Conservation (phyloP, 805 yeast species). For the Candida nitratophila region DNA sequence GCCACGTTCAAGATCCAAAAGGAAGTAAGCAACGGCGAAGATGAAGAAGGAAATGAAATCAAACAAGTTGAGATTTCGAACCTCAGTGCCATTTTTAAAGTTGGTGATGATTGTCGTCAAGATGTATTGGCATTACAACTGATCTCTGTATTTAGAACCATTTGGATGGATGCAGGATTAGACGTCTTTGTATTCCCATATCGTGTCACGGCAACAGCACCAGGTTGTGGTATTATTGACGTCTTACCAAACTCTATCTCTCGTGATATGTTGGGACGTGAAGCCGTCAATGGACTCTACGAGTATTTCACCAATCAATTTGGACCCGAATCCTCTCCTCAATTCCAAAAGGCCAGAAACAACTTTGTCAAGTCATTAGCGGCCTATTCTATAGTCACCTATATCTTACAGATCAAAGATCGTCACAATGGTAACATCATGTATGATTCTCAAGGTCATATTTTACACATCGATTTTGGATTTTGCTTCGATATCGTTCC, state of each 20-base stretch:
- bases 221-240: slow-evolving; percentile 98
- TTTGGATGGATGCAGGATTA: slow-evolving; percentile 82
- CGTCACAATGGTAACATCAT: slow-evolving; percentile 97
- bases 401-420: slow-evolving; percentile 88
- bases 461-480: slow-evolving; percentile 95
- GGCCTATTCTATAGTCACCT: slow-evolving; percentile 88
- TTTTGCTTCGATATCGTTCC: slow-evolving; percentile 98
- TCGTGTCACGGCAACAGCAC: slow-evolving; percentile 96
- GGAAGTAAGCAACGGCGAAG: slow-evolving; percentile 37
- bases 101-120: slow-evolving; percentile 98
- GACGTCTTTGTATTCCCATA: slow-evolving; percentile 91
- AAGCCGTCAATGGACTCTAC: slow-evolving; percentile 94
- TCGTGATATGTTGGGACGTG: slow-evolving; percentile 97
- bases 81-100: slow-evolving; percentile 94
- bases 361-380: slow-evolving; percentile 92
- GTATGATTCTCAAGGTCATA: slow-evolving; percentile 93
- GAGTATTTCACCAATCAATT: slow-evolving; percentile 88
- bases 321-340: slow-evolving; percentile 89
- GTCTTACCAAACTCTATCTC: slow-evolving; percentile 93
- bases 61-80: slow-evolving; percentile 28
- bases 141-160: slow-evolving; percentile 83
- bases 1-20: slow-evolving; percentile 85
- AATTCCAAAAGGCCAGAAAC: slow-evolving; percentile 85
- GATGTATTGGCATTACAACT: slow-evolving; percentile 91
- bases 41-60: slow-evolving; percentile 10